Percentiles rank a stretch among this genome's conserved stretches.
Evolutionary conservation across 1,139 yeast genomes (phyloP).

Genomic region (Suhomyces taliae): DNA sequence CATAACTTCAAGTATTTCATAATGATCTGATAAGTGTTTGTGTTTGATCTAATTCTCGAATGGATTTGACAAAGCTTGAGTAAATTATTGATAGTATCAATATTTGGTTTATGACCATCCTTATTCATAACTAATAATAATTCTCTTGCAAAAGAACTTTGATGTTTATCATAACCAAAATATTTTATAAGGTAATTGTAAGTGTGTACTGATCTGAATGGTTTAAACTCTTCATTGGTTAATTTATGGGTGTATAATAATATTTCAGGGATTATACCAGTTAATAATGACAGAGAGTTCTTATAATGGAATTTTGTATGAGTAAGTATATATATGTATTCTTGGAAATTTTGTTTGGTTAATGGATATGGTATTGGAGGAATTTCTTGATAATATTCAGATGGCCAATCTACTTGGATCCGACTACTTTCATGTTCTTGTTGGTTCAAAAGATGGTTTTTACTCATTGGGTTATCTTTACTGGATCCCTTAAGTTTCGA

Average conservation of each 20-base stretch:
- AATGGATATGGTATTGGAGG: slow-evolving; percentile 36
- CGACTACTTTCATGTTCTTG: slow-evolving; percentile 8
- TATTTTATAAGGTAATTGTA: slow-evolving; percentile 43
- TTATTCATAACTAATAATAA: slow-evolving; percentile 42
- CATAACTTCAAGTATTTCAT: slow-evolving; percentile 33
- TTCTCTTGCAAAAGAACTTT: slow-evolving; percentile 44
- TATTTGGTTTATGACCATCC: slow-evolving; percentile 43
- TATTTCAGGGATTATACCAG: slow-evolving; percentile 42
- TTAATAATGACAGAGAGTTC: slow-evolving; percentile 36
- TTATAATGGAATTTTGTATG: slow-evolving; percentile 35
- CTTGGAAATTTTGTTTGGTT: slow-evolving; percentile 31
- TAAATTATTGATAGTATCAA: slow-evolving; percentile 42
- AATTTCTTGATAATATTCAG: slow-evolving; percentile 27
- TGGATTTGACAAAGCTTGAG: slow-evolving; percentile 35
- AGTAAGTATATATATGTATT: slow-evolving; percentile 40
- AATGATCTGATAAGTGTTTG: slow-evolving; percentile 34
- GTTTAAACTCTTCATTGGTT: slow-evolving; percentile 30
- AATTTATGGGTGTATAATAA: slow-evolving; percentile 41
- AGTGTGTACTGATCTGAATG: slow-evolving; percentile 36
- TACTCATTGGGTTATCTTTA: slow-evolving; percentile 5
- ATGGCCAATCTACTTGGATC: slow-evolving; percentile 6
- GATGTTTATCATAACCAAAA: slow-evolving; percentile 45
- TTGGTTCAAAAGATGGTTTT: slow-evolving; percentile 6
- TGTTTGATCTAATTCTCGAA: slow-evolving; percentile 32
- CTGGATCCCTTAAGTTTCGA: slow-evolving; percentile 22